These are phyloP conservation scores for Cutaneotrichosporon sp. DNA, from an alignment of 1,284 basidiomycete species.

Conservation along the genomic window DNA sequence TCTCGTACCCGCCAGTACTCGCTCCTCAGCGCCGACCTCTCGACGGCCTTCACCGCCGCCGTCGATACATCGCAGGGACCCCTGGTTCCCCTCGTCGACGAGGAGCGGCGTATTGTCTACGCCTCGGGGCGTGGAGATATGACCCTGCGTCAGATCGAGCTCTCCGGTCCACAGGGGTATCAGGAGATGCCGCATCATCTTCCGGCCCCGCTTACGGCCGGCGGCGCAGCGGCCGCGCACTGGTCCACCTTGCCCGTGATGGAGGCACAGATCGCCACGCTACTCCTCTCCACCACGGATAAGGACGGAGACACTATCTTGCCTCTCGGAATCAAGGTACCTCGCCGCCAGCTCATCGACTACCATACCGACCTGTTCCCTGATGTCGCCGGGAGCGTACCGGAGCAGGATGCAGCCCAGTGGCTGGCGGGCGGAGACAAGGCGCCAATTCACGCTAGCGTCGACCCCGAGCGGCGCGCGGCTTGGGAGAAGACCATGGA, in stretches of 20 bases:
- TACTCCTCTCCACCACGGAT: constrained; percentile 47
- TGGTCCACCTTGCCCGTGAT: constrained; percentile 50
- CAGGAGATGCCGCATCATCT: constrained; percentile 46
- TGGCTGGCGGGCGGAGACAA: constrained; percentile 50
- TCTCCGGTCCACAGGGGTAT: constrained; percentile 45
- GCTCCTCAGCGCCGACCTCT: constrained; percentile 35
- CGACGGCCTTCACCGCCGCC: constrained; percentile 37
- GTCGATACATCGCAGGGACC: constrained; percentile 52
- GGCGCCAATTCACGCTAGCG: constrained; percentile 31
- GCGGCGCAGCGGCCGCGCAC: constrained; percentile 45
- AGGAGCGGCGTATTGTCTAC: constrained; percentile 52
- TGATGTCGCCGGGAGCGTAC: constrained; percentile 39
- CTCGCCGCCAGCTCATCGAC: constrained; percentile 55
- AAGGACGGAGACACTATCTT: constrained; percentile 51
- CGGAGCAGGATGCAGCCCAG: constrained; percentile 44
- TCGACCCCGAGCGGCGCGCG: constrained; percentile 39
- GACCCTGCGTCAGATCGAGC: constrained; percentile 52
- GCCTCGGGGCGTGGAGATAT: constrained; percentile 53
- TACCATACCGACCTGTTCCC: constrained; percentile 55
- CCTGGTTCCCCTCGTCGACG: constrained; percentile 51
- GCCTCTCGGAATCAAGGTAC: constrained; percentile 51
- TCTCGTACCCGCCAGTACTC: constrained; percentile 40
- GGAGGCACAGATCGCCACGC: constrained; percentile 53
- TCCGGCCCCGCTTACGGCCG: constrained; percentile 39
- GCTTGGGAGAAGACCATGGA: constrained; percentile 32